These are phyloP conservation scores for Solanum sparsipilum DNA, from an alignment of 257 asterid genomes.

Conservation along the genomic window DNA sequence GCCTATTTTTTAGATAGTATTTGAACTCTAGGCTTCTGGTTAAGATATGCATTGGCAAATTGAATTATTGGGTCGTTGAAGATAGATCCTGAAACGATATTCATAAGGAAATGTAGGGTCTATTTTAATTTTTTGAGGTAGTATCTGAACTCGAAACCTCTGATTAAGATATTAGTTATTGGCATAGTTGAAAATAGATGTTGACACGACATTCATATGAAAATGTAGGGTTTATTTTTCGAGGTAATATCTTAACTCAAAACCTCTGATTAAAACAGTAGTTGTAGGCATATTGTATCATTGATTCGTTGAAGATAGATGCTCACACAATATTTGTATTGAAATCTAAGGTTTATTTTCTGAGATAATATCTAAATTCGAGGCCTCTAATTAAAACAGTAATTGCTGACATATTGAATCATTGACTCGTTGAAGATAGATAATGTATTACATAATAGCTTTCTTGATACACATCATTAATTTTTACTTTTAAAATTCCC, in stretches of 20 bases:
- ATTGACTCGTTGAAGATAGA: not conserved
- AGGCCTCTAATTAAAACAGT: not conserved
- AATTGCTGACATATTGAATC: not conserved
- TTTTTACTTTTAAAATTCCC: not conserved
- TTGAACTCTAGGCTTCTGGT: not conserved
- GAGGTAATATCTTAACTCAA: not conserved
- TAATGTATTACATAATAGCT: not conserved
- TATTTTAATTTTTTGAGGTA: no score
- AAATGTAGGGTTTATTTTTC: not conserved
- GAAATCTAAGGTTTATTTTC: accelerated
- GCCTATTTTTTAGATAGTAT: accelerated
- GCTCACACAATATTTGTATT: accelerated
- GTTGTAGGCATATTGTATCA: not conserved
- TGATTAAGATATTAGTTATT: no score
- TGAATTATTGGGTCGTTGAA: no score
- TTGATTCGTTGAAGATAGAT: not conserved
- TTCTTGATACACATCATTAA: not conserved
- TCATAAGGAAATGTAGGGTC: accelerated
- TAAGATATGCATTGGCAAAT: accelerated
- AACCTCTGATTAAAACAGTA: no score
- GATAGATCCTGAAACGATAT: no score
- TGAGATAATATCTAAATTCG: not conserved
- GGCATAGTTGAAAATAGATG: not conserved
- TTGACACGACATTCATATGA: not conserved
- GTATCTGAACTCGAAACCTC: not conserved